These are phyloP conservation scores for Penicillium longicatenatum DNA, from an alignment of 495 filamentous ascomycete species.

Conservation along the genomic window DNA sequence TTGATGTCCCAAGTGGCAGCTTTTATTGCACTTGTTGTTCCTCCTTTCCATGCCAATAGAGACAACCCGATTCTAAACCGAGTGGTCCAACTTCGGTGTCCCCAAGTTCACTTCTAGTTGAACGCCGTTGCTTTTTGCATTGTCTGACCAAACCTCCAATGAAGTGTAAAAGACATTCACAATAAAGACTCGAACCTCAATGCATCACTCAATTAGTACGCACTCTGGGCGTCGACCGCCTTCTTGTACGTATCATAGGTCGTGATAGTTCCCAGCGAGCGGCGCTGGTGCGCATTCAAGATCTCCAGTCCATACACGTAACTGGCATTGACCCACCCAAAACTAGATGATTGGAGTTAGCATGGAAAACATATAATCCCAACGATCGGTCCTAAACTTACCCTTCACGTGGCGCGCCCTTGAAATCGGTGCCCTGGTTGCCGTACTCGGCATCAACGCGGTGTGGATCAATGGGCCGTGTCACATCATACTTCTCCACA, in stretches of 20 bases:
- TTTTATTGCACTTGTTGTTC: background rate
- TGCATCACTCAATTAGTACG: conserved; percentile 12
- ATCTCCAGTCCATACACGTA: conserved; percentile 88
- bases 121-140: background rate
- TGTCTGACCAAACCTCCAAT: background rate
- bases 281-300: conserved; percentile 78
- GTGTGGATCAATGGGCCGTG: conserved; percentile 82
- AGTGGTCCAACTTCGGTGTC: background rate
- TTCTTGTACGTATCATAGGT: conserved; percentile 70
- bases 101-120: background rate
- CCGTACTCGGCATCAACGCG: conserved; percentile 95
- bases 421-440: conserved; percentile 92
- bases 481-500: conserved; percentile 98
- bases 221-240: conserved; percentile 37
- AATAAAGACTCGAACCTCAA: background rate
- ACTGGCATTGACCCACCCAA: conserved; percentile 98
- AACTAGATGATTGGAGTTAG: conserved; percentile 57
- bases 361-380: background rate
- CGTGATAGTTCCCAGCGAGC: conserved; percentile 81
- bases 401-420: conserved; percentile 93
- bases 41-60: background rate
- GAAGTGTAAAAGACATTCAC: background rate
- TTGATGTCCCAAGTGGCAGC: background rate
- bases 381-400: conserved; percentile 49
- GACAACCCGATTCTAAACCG: background rate